A percentile compares a stretch with the other conserved stretches of the same genome.
phyloP scores from a whole-genome alignment of 2,329 filamentous ascomycete species.

The Knoxdaviesia proteae region DNA sequence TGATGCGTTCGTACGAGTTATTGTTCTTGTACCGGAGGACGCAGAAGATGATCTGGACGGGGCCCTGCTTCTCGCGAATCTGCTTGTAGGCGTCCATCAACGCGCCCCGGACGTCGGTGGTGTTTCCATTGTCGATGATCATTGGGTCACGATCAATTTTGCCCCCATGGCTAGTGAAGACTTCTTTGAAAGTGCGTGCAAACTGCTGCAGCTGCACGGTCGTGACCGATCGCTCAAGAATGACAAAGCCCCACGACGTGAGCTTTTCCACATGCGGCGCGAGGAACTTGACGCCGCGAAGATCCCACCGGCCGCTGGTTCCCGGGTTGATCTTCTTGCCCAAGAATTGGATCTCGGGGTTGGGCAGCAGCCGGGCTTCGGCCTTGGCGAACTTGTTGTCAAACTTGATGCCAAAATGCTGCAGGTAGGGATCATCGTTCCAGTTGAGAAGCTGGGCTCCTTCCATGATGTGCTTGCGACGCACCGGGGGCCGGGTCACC shows the following conservation, averaged over 20 bases:
- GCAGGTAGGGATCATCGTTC: conserved; percentile 45
- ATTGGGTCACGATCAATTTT: conserved; percentile 15
- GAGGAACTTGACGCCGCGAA: conserved; percentile 60
- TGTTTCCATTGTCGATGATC: conserved; percentile 14
- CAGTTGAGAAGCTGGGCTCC: conserved; percentile 50
- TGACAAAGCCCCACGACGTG: conserved; percentile 54
- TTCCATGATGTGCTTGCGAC: conserved; percentile 45
- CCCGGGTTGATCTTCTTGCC: conserved; percentile 37
- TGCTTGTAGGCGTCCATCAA: conserved; percentile 25
- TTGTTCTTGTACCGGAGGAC: conserved; percentile 52
- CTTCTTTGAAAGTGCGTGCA: conserved; percentile 19
- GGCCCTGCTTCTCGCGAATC: conserved; percentile 26
- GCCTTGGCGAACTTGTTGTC: conserved; percentile 40
- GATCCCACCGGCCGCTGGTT: conserved; percentile 62
- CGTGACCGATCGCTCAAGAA: conserved; percentile 34
- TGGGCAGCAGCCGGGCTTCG: conserved; percentile 48
- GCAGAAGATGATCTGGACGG: conserved; percentile 61
- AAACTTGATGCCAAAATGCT: conserved; percentile 54
- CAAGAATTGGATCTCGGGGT: conserved; percentile 49
- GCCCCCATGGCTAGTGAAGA: conserved; percentile 30
- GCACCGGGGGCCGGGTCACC: conserved; percentile 51
- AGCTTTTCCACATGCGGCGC: conserved; percentile 40
- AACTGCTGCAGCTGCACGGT: conserved; percentile 14
- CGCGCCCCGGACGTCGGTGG: conserved; percentile 6
- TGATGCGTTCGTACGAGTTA: conserved; percentile 62